Base-by-base conservation (phyloP, 108 stramenopile species). In the Nitzschia sp. region DNA sequence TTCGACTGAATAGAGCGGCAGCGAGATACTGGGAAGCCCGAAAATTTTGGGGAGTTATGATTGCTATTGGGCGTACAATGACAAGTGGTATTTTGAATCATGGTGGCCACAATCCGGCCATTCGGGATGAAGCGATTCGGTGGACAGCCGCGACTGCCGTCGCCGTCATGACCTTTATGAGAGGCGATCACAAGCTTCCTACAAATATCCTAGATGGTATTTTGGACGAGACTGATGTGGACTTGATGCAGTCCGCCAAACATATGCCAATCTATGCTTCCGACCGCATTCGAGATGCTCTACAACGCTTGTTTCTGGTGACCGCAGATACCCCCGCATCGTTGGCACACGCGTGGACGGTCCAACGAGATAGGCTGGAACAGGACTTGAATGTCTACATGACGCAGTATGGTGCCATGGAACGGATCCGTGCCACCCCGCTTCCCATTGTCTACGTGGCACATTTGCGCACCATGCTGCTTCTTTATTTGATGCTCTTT, bases 381-480 rank as follows among this genome's bases (percentile, higher is more conserved):
- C 48, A 50, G 19, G 48, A 50, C 4, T 50, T 50, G 48, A 50
- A 50, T 50, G 19, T 50, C 16, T 50, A 50, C 48, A 50, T 50
- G 48, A 50, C 48, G 19, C 48, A 50, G 19, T 85, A 57, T 66
- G 91, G 88, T 2, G 83, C 80, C 9, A 78, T 87, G 82, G 92
- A 94, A 61, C 78, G 92, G 9, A 90, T 94, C 48, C 68, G 70
- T 26, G 68, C 57, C 1, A 89, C 92, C 2, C 92, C 92, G 2
- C 69, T 94, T 36, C 92, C 92, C 29, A 63, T 89, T 59, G 85
- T 80, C 0, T 91, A 90, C 54, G 85, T 83, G 0, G 68, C 81
- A 25, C 89, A 91, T 66, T 61, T 94, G 13, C 76, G 92, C 25
- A 82, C 88, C 0, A 88, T 82, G 73, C 66, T 94, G 6, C 19